phyloP scores from a whole-genome alignment of 2,329 filamentous ascomycete species.

The Aspergillus intermedius region DNA sequence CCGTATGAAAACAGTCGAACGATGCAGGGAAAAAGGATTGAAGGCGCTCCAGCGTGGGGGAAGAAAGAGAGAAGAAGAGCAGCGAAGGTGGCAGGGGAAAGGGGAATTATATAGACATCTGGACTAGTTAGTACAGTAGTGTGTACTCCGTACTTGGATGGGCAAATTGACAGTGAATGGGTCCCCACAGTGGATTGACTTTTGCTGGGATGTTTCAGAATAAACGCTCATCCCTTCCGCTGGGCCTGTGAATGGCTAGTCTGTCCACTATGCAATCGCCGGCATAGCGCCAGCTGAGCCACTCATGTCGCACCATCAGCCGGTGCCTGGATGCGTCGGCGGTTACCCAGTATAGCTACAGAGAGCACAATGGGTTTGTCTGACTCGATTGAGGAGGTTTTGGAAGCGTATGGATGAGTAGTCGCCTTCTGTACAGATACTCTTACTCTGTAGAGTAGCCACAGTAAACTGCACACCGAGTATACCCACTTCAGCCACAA shows the following conservation, averaged over 20 bases:
- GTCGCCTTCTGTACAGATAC: background rate
- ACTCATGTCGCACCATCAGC: background rate
- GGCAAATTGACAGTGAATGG: too few relatives aligned
- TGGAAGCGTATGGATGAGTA: too few relatives aligned
- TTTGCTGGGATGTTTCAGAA: conserved; percentile 4
- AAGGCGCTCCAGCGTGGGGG: conserved; percentile 20
- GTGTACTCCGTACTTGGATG: background rate
- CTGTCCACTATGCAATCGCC: background rate
- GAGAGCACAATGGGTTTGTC: too few relatives aligned
- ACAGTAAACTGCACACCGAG: too few relatives aligned
- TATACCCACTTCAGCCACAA: background rate
- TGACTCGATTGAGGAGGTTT: too few relatives aligned
- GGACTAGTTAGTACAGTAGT: background rate
- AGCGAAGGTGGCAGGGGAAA: conserved; percentile 5
- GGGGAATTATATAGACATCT: conserved; percentile 15
- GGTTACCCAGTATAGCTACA: too few relatives aligned
- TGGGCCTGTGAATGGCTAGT: background rate
- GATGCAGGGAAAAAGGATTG: conserved; percentile 7
- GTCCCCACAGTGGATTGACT: background rate
- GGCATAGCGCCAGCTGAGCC: background rate
- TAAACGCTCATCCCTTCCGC: background rate
- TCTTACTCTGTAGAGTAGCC: background rate
- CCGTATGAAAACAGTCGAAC: conserved; percentile 24
- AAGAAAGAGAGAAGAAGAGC: conserved; percentile 8
- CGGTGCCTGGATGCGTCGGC: too few relatives aligned